Evolutionary conservation across 768 basidiomycete species (phyloP).

Genomic region (Pisolithus marmoratus): DNA sequence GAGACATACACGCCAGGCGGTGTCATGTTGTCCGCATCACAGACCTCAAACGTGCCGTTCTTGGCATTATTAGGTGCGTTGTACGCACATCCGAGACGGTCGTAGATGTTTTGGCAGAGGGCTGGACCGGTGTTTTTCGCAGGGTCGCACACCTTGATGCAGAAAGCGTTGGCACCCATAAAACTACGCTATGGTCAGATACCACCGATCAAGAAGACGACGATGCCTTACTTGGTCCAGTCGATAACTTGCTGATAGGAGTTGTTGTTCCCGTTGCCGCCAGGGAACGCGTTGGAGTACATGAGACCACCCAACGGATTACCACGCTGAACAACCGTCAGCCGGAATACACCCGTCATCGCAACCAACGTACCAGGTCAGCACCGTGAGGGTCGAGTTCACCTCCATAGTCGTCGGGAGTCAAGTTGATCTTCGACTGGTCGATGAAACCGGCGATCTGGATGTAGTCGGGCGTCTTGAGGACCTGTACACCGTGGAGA

Average conservation of each 20-base stretch:
- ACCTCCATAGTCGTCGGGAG: constrained; percentile 52
- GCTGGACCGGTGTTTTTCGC: constrained; percentile 39
- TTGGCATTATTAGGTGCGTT: constrained; percentile 64
- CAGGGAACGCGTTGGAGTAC: constrained; percentile 51
- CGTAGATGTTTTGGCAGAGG: constrained; percentile 69
- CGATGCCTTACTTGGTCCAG: constrained; percentile 59
- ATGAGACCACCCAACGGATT: constrained; percentile 67
- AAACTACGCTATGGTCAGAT: constrained; percentile 43
- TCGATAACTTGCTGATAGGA: constrained; percentile 47
- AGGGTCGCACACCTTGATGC: constrained; percentile 70
- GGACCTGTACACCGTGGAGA: constrained; percentile 58
- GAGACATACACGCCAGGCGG: constrained; percentile 47
- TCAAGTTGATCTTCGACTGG: constrained; percentile 52
- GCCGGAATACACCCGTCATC: constrained; percentile 16
- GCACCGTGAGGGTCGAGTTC: constrained; percentile 72
- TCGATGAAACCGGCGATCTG: constrained; percentile 60
- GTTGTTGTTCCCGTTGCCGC: constrained; percentile 27
- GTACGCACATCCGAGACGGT: constrained; percentile 69
- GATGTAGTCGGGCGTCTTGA: constrained; percentile 53
- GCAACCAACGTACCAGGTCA: constrained; percentile 36
- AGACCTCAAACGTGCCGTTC: constrained; percentile 56
- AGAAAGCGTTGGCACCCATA: constrained; percentile 61
- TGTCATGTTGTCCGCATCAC: constrained; percentile 60
- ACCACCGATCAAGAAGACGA: background rate
- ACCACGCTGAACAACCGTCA: constrained; percentile 41